phyloP scores from a whole-genome alignment of 129 eudicot species.

The Kitagawia praeruptora region DNA sequence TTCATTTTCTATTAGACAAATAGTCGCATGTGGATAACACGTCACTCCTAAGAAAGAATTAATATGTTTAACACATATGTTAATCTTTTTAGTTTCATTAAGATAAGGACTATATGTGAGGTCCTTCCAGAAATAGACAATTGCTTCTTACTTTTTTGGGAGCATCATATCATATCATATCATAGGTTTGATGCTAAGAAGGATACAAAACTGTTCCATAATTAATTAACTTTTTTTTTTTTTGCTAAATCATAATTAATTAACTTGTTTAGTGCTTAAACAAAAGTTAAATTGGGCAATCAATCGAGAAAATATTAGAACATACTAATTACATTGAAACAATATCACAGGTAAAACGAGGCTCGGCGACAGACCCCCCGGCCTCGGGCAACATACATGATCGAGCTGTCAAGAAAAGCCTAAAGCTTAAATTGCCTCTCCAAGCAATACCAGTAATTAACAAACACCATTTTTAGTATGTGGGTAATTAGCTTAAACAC shows the following conservation, averaged over 20 bases:
- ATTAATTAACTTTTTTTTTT: too few species aligned
- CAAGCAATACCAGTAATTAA: not conserved
- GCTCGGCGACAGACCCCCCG: not conserved
- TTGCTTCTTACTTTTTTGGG: not conserved
- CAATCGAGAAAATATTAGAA: not conserved
- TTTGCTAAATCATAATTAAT: too few species aligned
- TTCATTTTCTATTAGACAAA: not conserved
- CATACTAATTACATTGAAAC: not conserved
- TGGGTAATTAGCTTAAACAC: not conserved
- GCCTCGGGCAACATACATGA: not conserved
- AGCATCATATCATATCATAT: not conserved
- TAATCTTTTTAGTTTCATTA: not conserved
- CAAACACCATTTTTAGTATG: conserved; percentile 2
- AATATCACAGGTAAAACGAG: not conserved
- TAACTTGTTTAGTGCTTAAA: too few species aligned
- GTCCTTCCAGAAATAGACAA: not conserved
- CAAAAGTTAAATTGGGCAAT: not conserved
- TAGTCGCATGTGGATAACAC: not conserved
- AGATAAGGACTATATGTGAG: not conserved
- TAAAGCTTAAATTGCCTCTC: not conserved
- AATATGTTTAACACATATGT: not conserved
- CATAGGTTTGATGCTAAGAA: not conserved
- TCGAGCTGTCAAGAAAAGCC: not conserved
- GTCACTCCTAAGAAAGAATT: not conserved
- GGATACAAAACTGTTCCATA: too few species aligned